Conservation (phyloP, 768 basidiomycete species). For the Leccinum boreale region DNA sequence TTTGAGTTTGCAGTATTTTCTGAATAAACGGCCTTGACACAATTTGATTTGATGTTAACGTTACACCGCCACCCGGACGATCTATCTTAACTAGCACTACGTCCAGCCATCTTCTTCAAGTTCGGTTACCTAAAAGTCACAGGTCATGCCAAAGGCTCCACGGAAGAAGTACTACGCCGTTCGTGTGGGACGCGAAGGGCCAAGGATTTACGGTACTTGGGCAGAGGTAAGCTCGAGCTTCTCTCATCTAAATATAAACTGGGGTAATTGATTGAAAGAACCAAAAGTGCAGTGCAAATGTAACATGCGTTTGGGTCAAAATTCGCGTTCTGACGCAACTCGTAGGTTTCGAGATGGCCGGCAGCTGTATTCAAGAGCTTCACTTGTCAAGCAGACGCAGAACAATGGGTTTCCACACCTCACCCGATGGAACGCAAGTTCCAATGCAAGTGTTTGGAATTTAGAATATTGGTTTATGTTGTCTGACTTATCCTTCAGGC, state of each 20-base stretch:
- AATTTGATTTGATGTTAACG: not conserved
- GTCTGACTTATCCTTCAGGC: slow-evolving; percentile 8
- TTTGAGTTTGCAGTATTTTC: not conserved
- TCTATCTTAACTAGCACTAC: not conserved
- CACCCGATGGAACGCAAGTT: slow-evolving; percentile 17
- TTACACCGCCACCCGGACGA: not conserved
- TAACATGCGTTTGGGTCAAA: slow-evolving; percentile 12
- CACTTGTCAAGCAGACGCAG: slow-evolving; percentile 39
- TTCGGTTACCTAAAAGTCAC: not conserved
- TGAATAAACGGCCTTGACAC: too few relatives aligned
- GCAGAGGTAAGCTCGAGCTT: slow-evolving; percentile 43
- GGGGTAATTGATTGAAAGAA: not conserved
- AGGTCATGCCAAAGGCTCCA: slow-evolving; percentile 28
- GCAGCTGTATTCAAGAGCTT: slow-evolving; percentile 55
- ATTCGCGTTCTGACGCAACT: not conserved
- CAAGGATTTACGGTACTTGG: slow-evolving; percentile 58
- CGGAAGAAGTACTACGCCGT: slow-evolving; percentile 61
- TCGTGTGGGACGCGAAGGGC: slow-evolving; percentile 51
- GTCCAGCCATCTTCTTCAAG: not conserved
- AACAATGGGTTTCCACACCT: slow-evolving; percentile 42
- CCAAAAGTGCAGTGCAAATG: slow-evolving; percentile 47
- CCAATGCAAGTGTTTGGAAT: not conserved
- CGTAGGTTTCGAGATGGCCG: slow-evolving; percentile 53
- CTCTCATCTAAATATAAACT: not conserved
- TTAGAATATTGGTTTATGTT: not conserved